Evolutionary conservation across 2,329 filamentous ascomycete species (phyloP), one percentile per base, ranked within the genome.

Genomic region (Arthrobotrys sinensis): DNA sequence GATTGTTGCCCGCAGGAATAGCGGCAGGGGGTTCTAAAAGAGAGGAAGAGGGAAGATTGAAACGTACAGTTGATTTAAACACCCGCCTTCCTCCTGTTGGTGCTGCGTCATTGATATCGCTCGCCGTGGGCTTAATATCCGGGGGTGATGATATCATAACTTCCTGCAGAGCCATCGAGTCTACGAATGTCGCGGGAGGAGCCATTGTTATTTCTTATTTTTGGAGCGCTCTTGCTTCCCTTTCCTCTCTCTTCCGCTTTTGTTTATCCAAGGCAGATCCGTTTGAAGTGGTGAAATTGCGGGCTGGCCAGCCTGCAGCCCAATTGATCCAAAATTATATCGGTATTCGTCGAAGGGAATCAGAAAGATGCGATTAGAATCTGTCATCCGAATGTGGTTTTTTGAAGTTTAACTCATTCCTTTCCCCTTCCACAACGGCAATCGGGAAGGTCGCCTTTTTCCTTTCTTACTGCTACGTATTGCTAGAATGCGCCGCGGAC

Each of bases 81-180:
- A 68, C 67, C 63, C 67, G 43, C 45, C 67, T 60, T 67, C 67
- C 40, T 72, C 57, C 72, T 53, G 67, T 53, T 60, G 46, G 40
- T 53, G 60, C 72, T 66, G 65, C 65, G 65, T 60, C 57, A 77
- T 70, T 70, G 72, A 65, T 52, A 53, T 66, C 38, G 55, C 38
- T 69, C 36, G 55, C 24, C 34, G 43, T 52, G 36, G 43, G 28
- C 5, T 53, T 64, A 50, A 66, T 67, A 65, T 66, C 73, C 67
- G 73, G 50, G 57, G 73, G 57, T 64, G 75, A 45, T 46, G 66
- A 71, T 71, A 71, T 72, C 67, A 60, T 60, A 60, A 78, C 60
- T 50, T 78, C 75, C 67, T 71, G 75, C 75, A 78, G 53, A 45
- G 67, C 75, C 67, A 78, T 78, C 63, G 75, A 70, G 10, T 72